phyloP scores from a whole-genome alignment of 495 filamentous ascomycete species.

The Lindgomyces ingoldianus region DNA sequence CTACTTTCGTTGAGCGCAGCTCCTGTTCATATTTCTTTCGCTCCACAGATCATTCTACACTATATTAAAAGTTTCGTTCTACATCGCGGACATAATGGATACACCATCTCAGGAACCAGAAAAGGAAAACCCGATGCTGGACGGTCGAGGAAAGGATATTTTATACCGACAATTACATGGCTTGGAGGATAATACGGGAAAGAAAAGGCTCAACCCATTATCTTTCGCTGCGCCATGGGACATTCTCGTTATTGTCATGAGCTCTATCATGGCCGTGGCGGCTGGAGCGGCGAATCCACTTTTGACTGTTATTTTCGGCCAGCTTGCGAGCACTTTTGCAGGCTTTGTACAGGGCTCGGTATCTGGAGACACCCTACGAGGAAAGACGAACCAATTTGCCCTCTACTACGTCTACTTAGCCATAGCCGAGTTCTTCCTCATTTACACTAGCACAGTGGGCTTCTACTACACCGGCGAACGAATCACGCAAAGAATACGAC shows the following conservation, averaged over 20 bases:
- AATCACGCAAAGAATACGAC: slow-evolving; percentile 77
- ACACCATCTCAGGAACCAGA: neutral
- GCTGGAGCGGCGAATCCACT: neutral
- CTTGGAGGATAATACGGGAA: neutral
- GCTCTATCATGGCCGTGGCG: neutral
- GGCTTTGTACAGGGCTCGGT: neutral
- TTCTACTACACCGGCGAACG: slow-evolving; percentile 95
- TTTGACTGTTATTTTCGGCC: slow-evolving; percentile 12
- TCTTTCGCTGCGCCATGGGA: neutral
- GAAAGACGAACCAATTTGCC: slow-evolving; percentile 44
- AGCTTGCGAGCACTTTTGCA: slow-evolving; percentile 7
- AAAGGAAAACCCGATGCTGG: neutral
- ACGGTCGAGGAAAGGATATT: neutral
- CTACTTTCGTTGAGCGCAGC: neutral
- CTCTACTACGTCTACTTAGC: slow-evolving; percentile 88
- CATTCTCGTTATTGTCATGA: neutral
- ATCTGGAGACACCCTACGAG: neutral
- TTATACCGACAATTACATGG: neutral
- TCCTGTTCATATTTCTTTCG: too few relatives aligned
- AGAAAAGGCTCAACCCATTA: neutral
- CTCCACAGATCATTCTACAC: neutral
- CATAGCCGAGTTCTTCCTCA: slow-evolving; percentile 76
- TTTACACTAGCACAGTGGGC: slow-evolving; percentile 79
- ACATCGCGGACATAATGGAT: neutral
- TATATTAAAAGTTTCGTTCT: neutral